Percentiles rank a stretch among this genome's conserved stretches.
These are phyloP conservation scores for Pyrenophora graminea DNA, from an alignment of 2,329 filamentous ascomycete species.

Conservation along the genomic window DNA sequence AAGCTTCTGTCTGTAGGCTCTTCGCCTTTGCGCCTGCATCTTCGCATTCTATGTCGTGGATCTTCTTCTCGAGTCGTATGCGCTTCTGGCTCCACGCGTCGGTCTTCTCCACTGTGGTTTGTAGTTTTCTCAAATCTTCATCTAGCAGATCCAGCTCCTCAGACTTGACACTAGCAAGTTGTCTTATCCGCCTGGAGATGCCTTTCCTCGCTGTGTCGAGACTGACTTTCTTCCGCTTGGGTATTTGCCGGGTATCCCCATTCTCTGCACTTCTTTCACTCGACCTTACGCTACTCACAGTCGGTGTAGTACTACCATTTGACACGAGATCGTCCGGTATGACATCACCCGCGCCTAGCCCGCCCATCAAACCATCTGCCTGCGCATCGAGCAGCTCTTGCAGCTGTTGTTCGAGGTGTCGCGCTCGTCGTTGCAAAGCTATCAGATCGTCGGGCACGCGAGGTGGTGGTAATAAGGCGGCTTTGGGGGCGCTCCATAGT, in stretches of 20 bases:
- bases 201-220: conserved; percentile 67
- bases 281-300: conserved; percentile 47
- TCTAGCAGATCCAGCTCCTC: conserved; percentile 69
- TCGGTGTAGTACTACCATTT: conserved; percentile 56
- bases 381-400: conserved; percentile 65
- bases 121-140: conserved; percentile 60
- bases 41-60: conserved; percentile 59
- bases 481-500: conserved; percentile 36
- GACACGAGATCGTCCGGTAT: conserved; percentile 51
- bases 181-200: conserved; percentile 65
- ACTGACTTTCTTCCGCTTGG: conserved; percentile 59
- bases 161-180: conserved; percentile 67
- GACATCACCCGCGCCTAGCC: conserved; percentile 46
- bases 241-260: conserved; percentile 17
- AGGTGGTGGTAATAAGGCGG: conserved; percentile 30
- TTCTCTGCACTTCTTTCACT: conserved; percentile 31
- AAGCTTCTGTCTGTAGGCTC: conserved; percentile 56
- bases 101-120: conserved; percentile 62
- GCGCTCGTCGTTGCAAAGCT: conserved; percentile 57
- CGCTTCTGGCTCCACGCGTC: conserved; percentile 64
- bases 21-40: conserved; percentile 62
- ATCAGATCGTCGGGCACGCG: conserved; percentile 50
- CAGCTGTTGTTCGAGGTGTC: conserved; percentile 60
- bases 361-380: conserved; percentile 60
- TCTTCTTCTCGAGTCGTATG: conserved; percentile 58